These are phyloP conservation scores for Leccinellum luteum DNA, from an alignment of 768 basidiomycete genomes.

Conservation along the genomic window DNA sequence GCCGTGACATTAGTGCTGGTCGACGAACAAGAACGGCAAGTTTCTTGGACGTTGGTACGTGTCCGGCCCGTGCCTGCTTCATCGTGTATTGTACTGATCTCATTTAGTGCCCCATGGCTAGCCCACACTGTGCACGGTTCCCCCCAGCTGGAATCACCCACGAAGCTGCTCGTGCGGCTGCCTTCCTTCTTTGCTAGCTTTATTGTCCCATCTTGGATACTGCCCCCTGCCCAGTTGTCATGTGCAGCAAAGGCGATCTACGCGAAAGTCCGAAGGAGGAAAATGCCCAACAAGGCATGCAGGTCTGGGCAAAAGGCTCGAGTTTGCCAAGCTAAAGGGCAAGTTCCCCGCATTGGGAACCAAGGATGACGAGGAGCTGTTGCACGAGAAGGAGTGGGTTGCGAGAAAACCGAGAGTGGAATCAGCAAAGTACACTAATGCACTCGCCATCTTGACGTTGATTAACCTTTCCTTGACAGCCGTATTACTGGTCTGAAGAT, in stretches of 20 bases:
- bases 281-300: constrained; percentile 50
- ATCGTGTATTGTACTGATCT: too few relatives aligned
- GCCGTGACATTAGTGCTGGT: too few relatives aligned
- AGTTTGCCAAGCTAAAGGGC: constrained; percentile 76
- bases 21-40: too few relatives aligned
- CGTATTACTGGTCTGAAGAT: constrained; percentile 54
- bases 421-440: constrained; percentile 8
- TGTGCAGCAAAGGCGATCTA: constrained; percentile 74
- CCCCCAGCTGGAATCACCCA: too few relatives aligned
- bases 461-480: constrained; percentile 23
- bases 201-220: constrained; percentile 65
- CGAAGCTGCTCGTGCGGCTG: too few relatives aligned
- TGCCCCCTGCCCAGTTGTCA: constrained; percentile 56
- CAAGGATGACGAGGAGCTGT: constrained; percentile 68
- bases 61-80: too few relatives aligned
- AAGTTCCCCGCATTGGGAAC: constrained; percentile 59
- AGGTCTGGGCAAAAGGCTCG: constrained; percentile 77
- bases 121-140: too few relatives aligned
- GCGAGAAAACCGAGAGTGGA: constrained; percentile 54
- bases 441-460: background rate
- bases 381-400: constrained; percentile 68
- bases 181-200: constrained; percentile 56
- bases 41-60: too few relatives aligned
- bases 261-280: constrained; percentile 81
- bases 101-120: too few relatives aligned